Base-by-base conservation (phyloP, 352 stramenopile genomes). In the Globisporangium spinosum region DNA sequence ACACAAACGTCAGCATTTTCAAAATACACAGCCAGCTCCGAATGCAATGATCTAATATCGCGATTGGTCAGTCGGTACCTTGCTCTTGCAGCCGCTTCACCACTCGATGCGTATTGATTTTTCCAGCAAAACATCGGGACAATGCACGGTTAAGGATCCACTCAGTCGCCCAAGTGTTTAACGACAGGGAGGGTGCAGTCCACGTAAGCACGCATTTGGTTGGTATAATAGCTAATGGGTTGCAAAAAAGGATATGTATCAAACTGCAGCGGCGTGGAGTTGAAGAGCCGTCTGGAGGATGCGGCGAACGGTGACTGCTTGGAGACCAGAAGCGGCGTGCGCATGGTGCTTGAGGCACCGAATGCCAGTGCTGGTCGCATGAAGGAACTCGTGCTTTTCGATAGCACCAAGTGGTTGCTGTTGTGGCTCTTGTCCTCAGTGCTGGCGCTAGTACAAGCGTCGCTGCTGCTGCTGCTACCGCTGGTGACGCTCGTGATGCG, bases 41-140 rank as follows among this genome's bases (percentile, higher is more conserved):
- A n/a, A 20, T 6, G 13, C 3, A n/a, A 6, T 6, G 32, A 47
- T 2, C 40, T 17, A n/a, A 10, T 22, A 32, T 20, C 40, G 40
- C 40, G 17, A 22, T 49, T 49, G 40, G 2, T 8, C 15, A n/a
- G 43, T 8, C 4, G 8, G 43, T n/a, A 95, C 87, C 87, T 81
- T 88, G 78, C 9, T 85, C 80, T 60, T 91, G 83, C 27, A 95
- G 70, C 53, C 78, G 87, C 68, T 82, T 84, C 34, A 92, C 86
- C 27, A 95, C 87, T n/a, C 83, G 74, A 66, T 95, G 85, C 59
- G 87, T 89, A 29, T 27, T 45, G 29, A 35, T 12, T 43, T 32
- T 13, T 15, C 54, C 54, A 59, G 25, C 54, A 59, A 59, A 40
- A 6, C 25, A 7, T 23, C 25, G 20, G 23, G 38, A 10, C 15